Percentiles rank a stretch among this genome's conserved stretches.
Conservation (phyloP, 805 yeast genomes). For the Starmerella scarabaei region DNA sequence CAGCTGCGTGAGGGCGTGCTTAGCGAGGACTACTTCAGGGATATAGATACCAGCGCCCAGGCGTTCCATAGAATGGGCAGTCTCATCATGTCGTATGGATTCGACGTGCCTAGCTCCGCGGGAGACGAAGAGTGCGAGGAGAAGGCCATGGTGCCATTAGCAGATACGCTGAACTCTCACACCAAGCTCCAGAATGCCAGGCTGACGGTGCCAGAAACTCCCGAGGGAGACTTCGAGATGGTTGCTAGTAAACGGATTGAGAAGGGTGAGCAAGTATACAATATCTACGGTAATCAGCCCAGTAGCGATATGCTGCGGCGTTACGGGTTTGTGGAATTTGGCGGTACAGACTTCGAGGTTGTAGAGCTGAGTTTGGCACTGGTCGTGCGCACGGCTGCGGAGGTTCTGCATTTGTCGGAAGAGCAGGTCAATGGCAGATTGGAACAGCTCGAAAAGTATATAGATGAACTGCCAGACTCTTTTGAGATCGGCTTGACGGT, state of each 20-base stretch:
- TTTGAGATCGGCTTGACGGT: conserved; percentile 11
- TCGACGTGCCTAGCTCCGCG: conserved; percentile 48
- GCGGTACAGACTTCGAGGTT: conserved; percentile 62
- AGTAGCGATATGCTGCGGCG: conserved; percentile 81
- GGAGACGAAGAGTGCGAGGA: conserved; percentile 23
- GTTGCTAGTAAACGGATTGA: conserved; percentile 46
- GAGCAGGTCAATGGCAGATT: conserved; percentile 1
- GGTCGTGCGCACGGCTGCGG: conserved; percentile 2
- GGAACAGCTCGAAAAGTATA: conserved; percentile 4
- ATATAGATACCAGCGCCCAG: conserved; percentile 34
- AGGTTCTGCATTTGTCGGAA: conserved; percentile 1
- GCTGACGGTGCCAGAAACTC: conserved; percentile 35
- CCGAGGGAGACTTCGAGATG: conserved; percentile 44
- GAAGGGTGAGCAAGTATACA: conserved; percentile 64
- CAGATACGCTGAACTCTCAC: conserved; percentile 83
- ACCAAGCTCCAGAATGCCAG: conserved; percentile 65
- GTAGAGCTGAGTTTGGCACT: conserved; percentile 43
- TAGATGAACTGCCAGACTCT: conserved; percentile 9
- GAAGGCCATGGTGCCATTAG: conserved; percentile 86
- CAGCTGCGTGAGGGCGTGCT: conserved; percentile 35
- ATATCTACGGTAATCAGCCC: conserved; percentile 69
- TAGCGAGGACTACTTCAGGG: conserved; percentile 16
- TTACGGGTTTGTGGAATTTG: conserved; percentile 77
- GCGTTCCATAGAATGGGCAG: conserved; percentile 65
- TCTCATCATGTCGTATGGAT: conserved; percentile 76